Percentiles rank a stretch among this genome's conserved stretches.
Evolutionary conservation across 352 stramenopile species (phyloP).

Genomic region (Phytopythium kandeliae): DNA sequence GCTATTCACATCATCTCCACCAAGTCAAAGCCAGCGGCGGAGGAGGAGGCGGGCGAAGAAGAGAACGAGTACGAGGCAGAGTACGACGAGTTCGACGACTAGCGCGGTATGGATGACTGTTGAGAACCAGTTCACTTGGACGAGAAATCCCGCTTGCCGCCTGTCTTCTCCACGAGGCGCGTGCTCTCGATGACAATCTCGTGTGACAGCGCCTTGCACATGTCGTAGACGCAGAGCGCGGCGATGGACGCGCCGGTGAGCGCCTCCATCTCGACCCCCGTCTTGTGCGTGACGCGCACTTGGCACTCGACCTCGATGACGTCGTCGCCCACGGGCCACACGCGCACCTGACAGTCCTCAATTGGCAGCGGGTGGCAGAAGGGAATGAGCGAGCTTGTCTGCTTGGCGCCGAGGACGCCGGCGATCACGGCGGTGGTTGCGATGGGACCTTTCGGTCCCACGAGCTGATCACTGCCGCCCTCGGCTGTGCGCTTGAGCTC

Average conservation of each 20-base stretch:
- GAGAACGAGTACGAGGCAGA: conserved; percentile 44
- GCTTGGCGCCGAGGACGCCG: conserved; percentile 91
- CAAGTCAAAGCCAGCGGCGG: not conserved
- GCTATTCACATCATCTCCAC: not conserved
- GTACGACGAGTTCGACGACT: conserved; percentile 61
- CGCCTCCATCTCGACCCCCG: conserved; percentile 95
- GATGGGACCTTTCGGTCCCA: conserved; percentile 88
- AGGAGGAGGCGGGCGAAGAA: conserved; percentile 5
- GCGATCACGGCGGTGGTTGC: conserved; percentile 90
- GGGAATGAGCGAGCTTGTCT: conserved; percentile 90
- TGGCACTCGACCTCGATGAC: conserved; percentile 84
- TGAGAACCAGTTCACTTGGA: conserved; percentile 1
- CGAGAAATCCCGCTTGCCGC: conserved; percentile 85
- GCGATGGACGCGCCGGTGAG: conserved; percentile 92
- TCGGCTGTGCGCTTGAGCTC: conserved; percentile 38
- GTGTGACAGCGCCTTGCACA: conserved; percentile 97
- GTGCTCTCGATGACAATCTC: conserved; percentile 92
- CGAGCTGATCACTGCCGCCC: conserved; percentile 22
- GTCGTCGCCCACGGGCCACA: conserved; percentile 47
- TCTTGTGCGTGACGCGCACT: conserved; percentile 91
- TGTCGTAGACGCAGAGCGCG: conserved; percentile 97
- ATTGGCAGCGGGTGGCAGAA: conserved; percentile 93
- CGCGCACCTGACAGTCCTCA: conserved; percentile 87
- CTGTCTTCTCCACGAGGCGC: conserved; percentile 86
- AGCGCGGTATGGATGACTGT: not conserved